Base-by-base conservation (phyloP, 352 stramenopile species). In the Globisporangium radiosum region DNA sequence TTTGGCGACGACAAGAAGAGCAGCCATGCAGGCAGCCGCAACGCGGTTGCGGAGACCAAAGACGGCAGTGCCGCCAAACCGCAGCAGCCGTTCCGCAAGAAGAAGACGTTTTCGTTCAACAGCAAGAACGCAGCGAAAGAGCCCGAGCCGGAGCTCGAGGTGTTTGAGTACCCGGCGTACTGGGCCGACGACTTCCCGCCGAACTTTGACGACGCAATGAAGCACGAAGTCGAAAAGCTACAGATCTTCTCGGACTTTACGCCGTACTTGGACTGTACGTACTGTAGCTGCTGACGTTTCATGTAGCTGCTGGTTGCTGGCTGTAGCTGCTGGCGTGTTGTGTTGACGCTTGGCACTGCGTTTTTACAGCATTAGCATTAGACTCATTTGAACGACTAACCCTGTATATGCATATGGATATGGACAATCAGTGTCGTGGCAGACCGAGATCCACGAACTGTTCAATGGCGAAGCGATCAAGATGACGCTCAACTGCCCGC, bases 201-300 rank as follows among this genome's bases (percentile, higher is more conserved):
- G 44, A 71, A 73, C 48, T 92, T 92, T 64, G 78, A 87, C 59
- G 71, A 91, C 53, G 67, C 63, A 25, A 92, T 92, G 83, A 92
- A 92, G 76, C 83, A 92, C 72, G 83, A 92, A 59, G 80, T 92
- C 56, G 80, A 92, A 64, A 92, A 91, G 68, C 70, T 92, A 52
- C 71, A 91, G 71, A 79, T 92, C 48, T 92, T 92, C 62, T 61
- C 75, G 19, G 83, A 92, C 67, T 88, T 92, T 50, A 86, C 81
- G 47, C 70, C 75, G 52, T 76, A 80, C 54, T 71, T 92, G 62
- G 83, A 92, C 63, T 61, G 72, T 81, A 64, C 47, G 72, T 75
- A 14, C 17, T 5, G 15, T 33, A 5, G 3, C 52, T 54, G 42
- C 10, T 50, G 38, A 15, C 40, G 42, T 66, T 39, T 25, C 19